A percentile compares a stretch with the other conserved stretches of the same genome.
These are phyloP conservation scores for Coccomyxa subellipsoidea DNA, from an alignment of 163 green algal genomes.

Conservation along the genomic window DNA sequence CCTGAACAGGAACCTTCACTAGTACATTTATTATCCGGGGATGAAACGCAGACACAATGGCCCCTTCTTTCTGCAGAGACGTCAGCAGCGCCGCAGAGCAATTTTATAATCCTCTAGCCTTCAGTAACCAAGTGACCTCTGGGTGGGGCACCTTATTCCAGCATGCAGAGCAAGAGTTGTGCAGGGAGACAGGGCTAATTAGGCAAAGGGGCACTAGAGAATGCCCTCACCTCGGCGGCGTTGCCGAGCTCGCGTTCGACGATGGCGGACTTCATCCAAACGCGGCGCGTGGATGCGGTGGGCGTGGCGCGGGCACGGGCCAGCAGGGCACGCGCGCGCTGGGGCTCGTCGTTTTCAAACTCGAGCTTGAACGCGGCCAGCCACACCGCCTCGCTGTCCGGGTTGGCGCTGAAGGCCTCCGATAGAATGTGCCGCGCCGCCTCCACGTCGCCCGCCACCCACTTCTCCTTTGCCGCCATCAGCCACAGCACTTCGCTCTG, in stretches of 20 bases:
- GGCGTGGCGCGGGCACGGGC: slow-evolving; percentile 62
- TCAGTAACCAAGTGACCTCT: too few species aligned
- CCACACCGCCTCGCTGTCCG: slow-evolving; percentile 93
- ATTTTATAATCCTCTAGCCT: too few species aligned
- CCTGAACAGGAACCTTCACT: background rate
- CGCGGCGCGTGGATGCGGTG: slow-evolving; percentile 54
- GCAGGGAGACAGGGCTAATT: background rate
- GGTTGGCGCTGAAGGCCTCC: slow-evolving; percentile 82
- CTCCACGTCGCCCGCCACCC: slow-evolving; percentile 60
- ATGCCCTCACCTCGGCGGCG: slow-evolving; percentile 34
- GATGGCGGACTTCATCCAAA: slow-evolving; percentile 98
- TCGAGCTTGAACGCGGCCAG: slow-evolving; percentile 98
- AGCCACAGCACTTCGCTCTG: slow-evolving; percentile 95
- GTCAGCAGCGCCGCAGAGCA: too few species aligned
- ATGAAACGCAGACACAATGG: too few species aligned
- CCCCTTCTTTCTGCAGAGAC: too few species aligned
- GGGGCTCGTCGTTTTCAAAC: slow-evolving; percentile 84
- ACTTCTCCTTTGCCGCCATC: slow-evolving; percentile 95
- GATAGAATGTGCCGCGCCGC: slow-evolving; percentile 73
- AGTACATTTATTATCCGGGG: too few species aligned
- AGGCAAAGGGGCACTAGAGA: background rate
- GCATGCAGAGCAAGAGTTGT: background rate
- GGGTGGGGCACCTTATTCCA: too few species aligned
- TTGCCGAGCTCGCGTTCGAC: slow-evolving; percentile 85
- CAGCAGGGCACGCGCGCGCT: slow-evolving; percentile 54